Base-by-base conservation (phyloP, 352 stramenopile species). In the Globisporangium nagaii region DNA sequence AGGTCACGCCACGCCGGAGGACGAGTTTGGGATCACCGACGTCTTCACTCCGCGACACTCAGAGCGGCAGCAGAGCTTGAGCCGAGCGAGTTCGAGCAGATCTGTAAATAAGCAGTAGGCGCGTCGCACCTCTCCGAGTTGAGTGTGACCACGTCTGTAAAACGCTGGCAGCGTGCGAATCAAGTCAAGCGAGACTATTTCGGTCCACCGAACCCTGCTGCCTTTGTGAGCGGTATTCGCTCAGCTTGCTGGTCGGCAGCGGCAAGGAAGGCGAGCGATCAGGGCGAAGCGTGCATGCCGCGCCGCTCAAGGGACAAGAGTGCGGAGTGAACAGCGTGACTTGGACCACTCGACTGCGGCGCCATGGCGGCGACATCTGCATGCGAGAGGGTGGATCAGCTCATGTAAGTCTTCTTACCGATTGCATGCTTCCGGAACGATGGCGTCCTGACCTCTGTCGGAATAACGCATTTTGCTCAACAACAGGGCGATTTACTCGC, bases 341-440 rank as follows among this genome's bases (percentile, higher is more conserved):
- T 43, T 20, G 5, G 11, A 28, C 15, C 31, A 27, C 13, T 22
- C 31, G n/a, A 10, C 17, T 35, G 47, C 34, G 25, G 3, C 19
- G 51, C 13, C 34, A 84, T 84, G 71, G 63, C 72, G n/a, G 55
- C 60, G 9, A 66, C 65, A 11, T 65, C 73, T 17, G 62, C 68
- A n/a, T 40, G 63, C 11, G 71, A 82, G 22, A 76, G 63, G 58
- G 61, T 87, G 24, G 68, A 87, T 20, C 49, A 75, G 30, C 63
- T 87, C 57, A 79, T 85, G 76, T 85, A 76, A 59, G 40, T 30
- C 57, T 17, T 28, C 39, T 17, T 20, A 13, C 30, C 10, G 54
- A 32, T 19, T 32, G 13, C 49, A 32, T 28, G 12, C 9, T 20
- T 44, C n/a, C n/a, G 31, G 1, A 13, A 25, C n/a, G 19, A 10